A percentile compares a stretch with the other conserved stretches of the same genome.
These are phyloP conservation scores for Microbotryum violaceum DNA, from an alignment of 1,284 basidiomycete species.

Conservation along the genomic window DNA sequence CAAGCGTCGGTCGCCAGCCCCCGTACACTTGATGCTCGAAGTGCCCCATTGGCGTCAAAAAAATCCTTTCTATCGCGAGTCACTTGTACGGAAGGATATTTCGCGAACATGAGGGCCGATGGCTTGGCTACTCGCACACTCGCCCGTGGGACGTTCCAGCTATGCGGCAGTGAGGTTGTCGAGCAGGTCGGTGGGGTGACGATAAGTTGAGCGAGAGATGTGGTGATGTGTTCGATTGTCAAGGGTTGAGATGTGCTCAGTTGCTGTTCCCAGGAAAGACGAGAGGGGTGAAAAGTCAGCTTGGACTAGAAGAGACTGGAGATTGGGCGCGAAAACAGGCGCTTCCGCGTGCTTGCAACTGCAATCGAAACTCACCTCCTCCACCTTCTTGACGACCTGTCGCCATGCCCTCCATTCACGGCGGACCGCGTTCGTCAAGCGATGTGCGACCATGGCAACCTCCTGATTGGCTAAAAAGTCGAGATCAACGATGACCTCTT, in stretches of 20 bases:
- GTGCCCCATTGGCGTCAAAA: conserved; percentile 5
- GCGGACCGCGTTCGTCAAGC: conserved; percentile 30
- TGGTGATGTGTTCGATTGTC: conserved; percentile 67
- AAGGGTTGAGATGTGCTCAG: conserved; percentile 51
- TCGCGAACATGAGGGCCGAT: conserved; percentile 63
- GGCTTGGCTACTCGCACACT: conserved; percentile 66
- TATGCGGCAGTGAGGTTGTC: conserved; percentile 36
- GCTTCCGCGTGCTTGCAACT: conserved; percentile 38
- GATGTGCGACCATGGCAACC: conserved; percentile 34
- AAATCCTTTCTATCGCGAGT: conserved; percentile 47
- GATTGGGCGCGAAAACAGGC: conserved; percentile 1
- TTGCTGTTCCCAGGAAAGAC: conserved; percentile 35
- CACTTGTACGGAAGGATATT: conserved; percentile 56
- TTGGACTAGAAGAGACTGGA: background rate
- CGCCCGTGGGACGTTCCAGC: conserved; percentile 37
- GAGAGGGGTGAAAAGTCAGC: conserved; percentile 31
- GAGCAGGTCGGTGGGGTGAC: conserved; percentile 29
- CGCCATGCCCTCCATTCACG: conserved; percentile 44
- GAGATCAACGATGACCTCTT: conserved; percentile 59
- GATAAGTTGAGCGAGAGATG: conserved; percentile 50
- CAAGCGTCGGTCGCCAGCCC: background rate
- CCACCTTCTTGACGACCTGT: conserved; percentile 42
- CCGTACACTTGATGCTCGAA: background rate
- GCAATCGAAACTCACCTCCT: conserved; percentile 42
- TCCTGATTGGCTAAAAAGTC: conserved; percentile 40